phyloP scores from a whole-genome alignment of 305 asterid species.

The Ajuga reptans region DNA sequence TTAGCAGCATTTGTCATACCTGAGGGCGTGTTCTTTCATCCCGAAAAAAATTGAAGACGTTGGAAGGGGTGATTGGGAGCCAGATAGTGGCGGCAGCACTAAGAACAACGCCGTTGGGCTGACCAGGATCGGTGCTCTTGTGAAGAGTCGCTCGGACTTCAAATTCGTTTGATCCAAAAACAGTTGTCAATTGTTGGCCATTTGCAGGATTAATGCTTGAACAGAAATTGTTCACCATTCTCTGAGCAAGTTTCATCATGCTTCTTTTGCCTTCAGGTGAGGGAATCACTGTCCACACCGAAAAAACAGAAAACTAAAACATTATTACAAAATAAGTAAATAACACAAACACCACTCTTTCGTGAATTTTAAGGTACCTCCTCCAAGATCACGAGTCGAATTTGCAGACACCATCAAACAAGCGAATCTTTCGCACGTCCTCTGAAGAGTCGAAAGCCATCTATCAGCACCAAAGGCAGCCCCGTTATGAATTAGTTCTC shows the following conservation, averaged over 20 bases:
- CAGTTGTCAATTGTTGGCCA: slow-evolving; percentile 78
- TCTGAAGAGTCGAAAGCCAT: slow-evolving; percentile 73
- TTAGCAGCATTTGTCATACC: slow-evolving; percentile 30
- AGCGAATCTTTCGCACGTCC: slow-evolving; percentile 70
- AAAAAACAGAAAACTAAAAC: neutral
- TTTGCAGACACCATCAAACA: slow-evolving; percentile 55
- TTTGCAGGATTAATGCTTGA: slow-evolving; percentile 65
- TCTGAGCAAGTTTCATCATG: slow-evolving; percentile 87
- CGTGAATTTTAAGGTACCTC: slow-evolving; percentile 35
- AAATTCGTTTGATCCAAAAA: slow-evolving; percentile 50
- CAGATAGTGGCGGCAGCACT: slow-evolving; percentile 90
- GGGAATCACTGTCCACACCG: slow-evolving; percentile 48
- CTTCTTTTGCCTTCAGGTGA: slow-evolving; percentile 77
- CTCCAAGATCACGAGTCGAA: slow-evolving; percentile 64
- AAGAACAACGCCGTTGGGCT: slow-evolving; percentile 76
- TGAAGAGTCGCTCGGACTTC: slow-evolving; percentile 78
- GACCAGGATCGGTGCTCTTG: slow-evolving; percentile 70
- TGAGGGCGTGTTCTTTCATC: slow-evolving; percentile 76
- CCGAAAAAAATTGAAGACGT: slow-evolving; percentile 64
- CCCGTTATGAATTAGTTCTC: slow-evolving; percentile 66
- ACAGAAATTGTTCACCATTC: slow-evolving; percentile 84
- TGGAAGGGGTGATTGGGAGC: slow-evolving; percentile 69
- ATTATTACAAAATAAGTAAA: neutral
- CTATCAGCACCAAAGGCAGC: slow-evolving; percentile 82
- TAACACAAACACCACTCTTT: no score